These are phyloP conservation scores for Prillingera fragicola DNA, from an alignment of 1,284 basidiomycete genomes.

Conservation along the genomic window DNA sequence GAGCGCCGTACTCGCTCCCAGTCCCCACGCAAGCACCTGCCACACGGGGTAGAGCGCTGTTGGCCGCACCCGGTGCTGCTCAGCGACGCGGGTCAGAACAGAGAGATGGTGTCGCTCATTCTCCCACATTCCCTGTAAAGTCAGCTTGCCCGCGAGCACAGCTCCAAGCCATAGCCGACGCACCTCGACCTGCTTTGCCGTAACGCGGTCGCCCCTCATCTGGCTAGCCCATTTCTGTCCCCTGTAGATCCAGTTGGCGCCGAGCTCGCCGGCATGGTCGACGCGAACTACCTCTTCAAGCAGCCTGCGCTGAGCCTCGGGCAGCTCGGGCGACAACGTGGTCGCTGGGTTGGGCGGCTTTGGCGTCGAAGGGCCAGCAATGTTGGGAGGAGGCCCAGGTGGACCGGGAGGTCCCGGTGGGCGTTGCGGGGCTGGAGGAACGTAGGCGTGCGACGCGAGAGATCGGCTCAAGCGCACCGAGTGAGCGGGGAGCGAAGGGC, in stretches of 20 bases:
- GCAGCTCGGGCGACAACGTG: conserved; percentile 32
- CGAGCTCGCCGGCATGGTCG: conserved; percentile 87
- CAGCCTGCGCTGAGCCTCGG: conserved; percentile 32
- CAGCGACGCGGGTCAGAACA: conserved; percentile 76
- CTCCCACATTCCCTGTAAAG: conserved; percentile 82
- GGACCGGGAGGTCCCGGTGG: conserved; percentile 4
- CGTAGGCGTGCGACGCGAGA: conserved; percentile 20
- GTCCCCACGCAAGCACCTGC: conserved; percentile 73
- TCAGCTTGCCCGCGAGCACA: neutral
- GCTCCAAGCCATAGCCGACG: conserved; percentile 21
- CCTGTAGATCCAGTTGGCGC: conserved; percentile 86
- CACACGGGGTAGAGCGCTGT: conserved; percentile 78
- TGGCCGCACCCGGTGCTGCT: conserved; percentile 78
- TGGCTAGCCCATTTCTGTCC: conserved; percentile 65
- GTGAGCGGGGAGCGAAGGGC: conserved; percentile 1
- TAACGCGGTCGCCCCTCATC: conserved; percentile 58
- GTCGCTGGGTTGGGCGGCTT: conserved; percentile 26
- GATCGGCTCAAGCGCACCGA: neutral
- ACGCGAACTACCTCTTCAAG: conserved; percentile 59
- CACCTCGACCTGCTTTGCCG: conserved; percentile 71
- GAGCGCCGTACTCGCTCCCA: conserved; percentile 78
- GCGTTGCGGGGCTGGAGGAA: conserved; percentile 6
- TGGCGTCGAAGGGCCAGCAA: conserved; percentile 3
- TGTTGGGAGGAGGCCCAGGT: neutral
- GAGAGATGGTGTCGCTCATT: conserved; percentile 87